These are phyloP conservation scores for Triadica sebifera DNA, from an alignment of 345 rosid species.

Conservation along the genomic window DNA sequence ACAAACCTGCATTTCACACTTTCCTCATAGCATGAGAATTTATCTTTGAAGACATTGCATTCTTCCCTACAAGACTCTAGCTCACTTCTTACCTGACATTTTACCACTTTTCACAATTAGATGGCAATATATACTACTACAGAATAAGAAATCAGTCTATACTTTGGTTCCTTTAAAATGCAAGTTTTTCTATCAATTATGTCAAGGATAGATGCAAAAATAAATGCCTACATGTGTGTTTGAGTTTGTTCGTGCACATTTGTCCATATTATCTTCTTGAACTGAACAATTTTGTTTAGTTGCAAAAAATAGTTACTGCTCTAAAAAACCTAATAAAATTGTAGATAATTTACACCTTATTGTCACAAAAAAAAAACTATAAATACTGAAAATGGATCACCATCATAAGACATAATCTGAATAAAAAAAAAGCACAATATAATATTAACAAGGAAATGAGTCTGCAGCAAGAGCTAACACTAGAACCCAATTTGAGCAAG, in stretches of 20 bases:
- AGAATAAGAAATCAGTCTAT: neutral
- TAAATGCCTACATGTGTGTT: neutral
- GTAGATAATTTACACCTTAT: neutral
- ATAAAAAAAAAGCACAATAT: neutral
- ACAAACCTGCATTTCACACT: slow-evolving; percentile 58
- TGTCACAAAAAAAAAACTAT: neutral
- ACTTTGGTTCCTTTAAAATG: neutral
- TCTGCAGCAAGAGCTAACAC: neutral
- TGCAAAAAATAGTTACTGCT: neutral
- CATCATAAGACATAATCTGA: neutral
- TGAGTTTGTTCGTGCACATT: neutral
- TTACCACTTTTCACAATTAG: slow-evolving; percentile 7
- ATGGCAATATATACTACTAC: neutral
- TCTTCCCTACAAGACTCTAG: slow-evolving; percentile 56
- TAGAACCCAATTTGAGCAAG: too few relatives aligned
- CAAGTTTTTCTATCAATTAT: neutral
- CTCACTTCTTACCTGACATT: slow-evolving; percentile 52
- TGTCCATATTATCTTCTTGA: neutral
- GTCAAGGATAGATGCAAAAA: neutral
- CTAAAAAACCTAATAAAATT: neutral
- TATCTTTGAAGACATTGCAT: slow-evolving; percentile 48
- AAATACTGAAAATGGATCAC: neutral
- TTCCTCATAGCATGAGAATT: slow-evolving; percentile 42
- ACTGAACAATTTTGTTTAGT: neutral
- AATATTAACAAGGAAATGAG: neutral